phyloP scores from a whole-genome alignment of 495 filamentous ascomycete species.

The Neurospora pannonica region DNA sequence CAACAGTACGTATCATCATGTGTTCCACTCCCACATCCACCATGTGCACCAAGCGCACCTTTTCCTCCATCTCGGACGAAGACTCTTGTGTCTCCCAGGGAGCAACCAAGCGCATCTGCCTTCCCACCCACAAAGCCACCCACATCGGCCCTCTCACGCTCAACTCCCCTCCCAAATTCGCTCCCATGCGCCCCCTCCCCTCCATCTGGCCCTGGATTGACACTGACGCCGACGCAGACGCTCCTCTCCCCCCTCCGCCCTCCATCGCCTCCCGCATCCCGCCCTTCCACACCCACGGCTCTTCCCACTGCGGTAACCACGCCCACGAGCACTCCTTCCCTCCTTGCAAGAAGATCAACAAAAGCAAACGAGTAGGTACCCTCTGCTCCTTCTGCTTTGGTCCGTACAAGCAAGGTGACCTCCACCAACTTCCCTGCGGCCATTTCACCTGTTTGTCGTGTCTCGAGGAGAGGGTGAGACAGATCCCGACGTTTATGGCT shows the following conservation, averaged over 20 bases:
- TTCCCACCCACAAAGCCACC: not conserved
- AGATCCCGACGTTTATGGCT: not conserved
- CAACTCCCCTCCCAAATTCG: not conserved
- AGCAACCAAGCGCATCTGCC: not conserved
- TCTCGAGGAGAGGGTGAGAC: not conserved
- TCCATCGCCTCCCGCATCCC: not conserved
- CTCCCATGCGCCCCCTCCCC: not conserved
- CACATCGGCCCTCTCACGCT: not conserved
- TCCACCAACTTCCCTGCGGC: slow-evolving; percentile 13
- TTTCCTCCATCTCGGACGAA: not conserved
- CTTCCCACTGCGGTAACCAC: not conserved
- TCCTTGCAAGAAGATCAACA: not conserved
- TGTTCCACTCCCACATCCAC: not conserved
- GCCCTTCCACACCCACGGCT: not conserved
- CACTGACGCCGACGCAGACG: not conserved
- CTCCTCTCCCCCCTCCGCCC: not conserved
- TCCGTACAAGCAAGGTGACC: not conserved
- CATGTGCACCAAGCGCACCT: not conserved
- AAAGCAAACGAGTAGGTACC: not conserved
- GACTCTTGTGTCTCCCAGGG: not conserved
- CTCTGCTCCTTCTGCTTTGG: not conserved
- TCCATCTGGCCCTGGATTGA: not conserved
- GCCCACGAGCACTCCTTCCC: not conserved
- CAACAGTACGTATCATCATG: not conserved
- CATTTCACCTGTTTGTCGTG: slow-evolving; percentile 7